Percentiles rank a stretch among this genome's conserved stretches.
Conservation (phyloP, 75 land plant genomes). For the Cunninghamia lanceolata region DNA sequence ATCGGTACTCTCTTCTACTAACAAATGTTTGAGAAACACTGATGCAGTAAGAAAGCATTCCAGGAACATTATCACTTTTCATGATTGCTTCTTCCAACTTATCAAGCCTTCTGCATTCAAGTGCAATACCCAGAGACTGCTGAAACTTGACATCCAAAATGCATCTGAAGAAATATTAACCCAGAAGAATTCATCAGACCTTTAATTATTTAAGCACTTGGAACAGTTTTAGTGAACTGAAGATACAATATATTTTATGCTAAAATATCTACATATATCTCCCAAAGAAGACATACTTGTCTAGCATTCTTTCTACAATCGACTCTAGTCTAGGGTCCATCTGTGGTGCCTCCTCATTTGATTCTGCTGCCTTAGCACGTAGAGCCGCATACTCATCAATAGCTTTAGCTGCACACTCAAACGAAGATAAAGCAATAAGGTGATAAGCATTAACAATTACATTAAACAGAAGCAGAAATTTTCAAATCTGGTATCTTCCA, state of each 20-base stretch:
- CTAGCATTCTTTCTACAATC: conserved; percentile 94
- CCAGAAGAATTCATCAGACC: neutral
- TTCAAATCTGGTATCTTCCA: neutral
- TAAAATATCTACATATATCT: neutral
- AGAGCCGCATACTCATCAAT: conserved; percentile 93
- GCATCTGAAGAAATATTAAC: conserved; percentile 45
- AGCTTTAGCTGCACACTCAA: conserved; percentile 69
- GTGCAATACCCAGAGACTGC: conserved; percentile 94
- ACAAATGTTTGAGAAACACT: conserved; percentile 87
- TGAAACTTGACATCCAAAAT: conserved; percentile 90
- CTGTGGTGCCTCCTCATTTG: conserved; percentile 32
- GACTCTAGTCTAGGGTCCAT: conserved; percentile 90
- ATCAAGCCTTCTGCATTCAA: conserved; percentile 92
- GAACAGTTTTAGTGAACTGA: neutral
- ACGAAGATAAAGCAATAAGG: neutral
- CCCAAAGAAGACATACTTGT: conserved; percentile 59
- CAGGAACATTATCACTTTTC: conserved; percentile 82
- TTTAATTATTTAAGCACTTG: neutral
- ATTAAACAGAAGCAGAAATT: neutral
- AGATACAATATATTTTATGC: neutral
- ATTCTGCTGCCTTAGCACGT: conserved; percentile 58
- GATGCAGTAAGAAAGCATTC: conserved; percentile 79
- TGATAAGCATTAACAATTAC: neutral
- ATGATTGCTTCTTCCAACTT: conserved; percentile 95
- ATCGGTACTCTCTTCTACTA: conserved; percentile 84